Percentiles rank a stretch among this genome's conserved stretches.
Conservation (phyloP, 2,329 filamentous ascomycete species). For the Fusarium avenaceum region DNA sequence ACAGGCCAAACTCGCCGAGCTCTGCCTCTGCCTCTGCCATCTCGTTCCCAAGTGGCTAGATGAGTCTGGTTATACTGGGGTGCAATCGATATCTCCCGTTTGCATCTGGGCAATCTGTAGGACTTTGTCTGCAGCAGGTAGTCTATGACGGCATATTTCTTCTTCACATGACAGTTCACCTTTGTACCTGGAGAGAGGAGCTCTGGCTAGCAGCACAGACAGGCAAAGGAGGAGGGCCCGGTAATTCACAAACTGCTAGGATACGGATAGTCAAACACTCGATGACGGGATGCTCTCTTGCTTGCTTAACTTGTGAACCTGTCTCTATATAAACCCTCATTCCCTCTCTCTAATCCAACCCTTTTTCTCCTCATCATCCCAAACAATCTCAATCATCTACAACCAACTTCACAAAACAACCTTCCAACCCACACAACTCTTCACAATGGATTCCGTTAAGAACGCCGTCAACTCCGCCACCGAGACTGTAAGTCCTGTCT, state of each 20-base stretch:
- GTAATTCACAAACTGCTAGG: conserved; percentile 8
- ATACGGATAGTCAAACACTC: conserved; percentile 9
- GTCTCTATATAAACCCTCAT: conserved; percentile 43
- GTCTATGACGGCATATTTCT: conserved; percentile 42
- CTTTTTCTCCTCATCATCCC: conserved; percentile 20
- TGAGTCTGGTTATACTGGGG: conserved; percentile 9
- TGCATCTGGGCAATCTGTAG: conserved; percentile 12
- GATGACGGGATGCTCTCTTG: conserved; percentile 25
- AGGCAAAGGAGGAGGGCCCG: conserved; percentile 1
- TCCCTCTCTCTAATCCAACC: not conserved
- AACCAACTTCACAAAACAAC: conserved; percentile 22
- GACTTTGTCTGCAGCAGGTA: conserved; percentile 19
- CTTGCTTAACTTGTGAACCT: conserved; percentile 1
- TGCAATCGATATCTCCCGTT: conserved; percentile 3
- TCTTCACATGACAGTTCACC: conserved; percentile 38
- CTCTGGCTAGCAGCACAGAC: conserved; percentile 5
- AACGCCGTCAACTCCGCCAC: conserved; percentile 68
- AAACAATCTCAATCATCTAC: conserved; percentile 20
- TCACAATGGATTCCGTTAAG: conserved; percentile 67
- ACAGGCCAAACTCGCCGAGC: conserved; percentile 19
- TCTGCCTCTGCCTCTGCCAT: conserved; percentile 1
- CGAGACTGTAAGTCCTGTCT: not conserved
- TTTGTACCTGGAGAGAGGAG: conserved; percentile 7
- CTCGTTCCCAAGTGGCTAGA: conserved; percentile 16
- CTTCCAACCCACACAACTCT: conserved; percentile 21